Conservation (phyloP, 768 basidiomycete genomes). For the Psilocybe cubensis region DNA sequence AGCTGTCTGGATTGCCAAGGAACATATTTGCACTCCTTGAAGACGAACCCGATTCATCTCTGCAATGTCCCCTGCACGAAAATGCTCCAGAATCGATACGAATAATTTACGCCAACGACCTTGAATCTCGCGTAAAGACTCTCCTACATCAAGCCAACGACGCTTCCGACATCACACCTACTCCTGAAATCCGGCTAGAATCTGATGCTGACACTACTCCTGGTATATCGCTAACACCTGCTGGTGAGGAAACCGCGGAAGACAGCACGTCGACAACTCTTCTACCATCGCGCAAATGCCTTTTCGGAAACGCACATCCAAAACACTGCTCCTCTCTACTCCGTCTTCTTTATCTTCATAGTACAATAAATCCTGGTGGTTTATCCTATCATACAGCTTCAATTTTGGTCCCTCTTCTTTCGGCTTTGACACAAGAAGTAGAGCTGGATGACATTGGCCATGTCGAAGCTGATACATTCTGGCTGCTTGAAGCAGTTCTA, state of each 20-base stretch:
- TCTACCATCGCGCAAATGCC: slow-evolving; percentile 47
- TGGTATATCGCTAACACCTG: slow-evolving; percentile 38
- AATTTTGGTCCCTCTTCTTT: slow-evolving; percentile 70
- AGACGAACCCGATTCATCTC: slow-evolving; percentile 50
- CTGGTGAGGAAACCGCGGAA: slow-evolving; percentile 15
- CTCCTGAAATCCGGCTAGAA: slow-evolving; percentile 42
- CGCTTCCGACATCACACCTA: slow-evolving; percentile 38
- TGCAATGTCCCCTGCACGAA: slow-evolving; percentile 54
- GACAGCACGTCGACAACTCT: slow-evolving; percentile 39
- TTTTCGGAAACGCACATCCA: slow-evolving; percentile 52
- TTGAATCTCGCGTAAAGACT: slow-evolving; percentile 56
- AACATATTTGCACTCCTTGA: slow-evolving; percentile 53
- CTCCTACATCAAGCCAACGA: slow-evolving; percentile 40
- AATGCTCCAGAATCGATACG: slow-evolving; percentile 47
- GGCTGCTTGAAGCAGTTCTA: slow-evolving; percentile 77
- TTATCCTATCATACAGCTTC: slow-evolving; percentile 71
- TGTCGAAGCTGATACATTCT: slow-evolving; percentile 81
- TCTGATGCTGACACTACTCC: slow-evolving; percentile 30
- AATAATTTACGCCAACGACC: slow-evolving; percentile 50
- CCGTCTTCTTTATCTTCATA: slow-evolving; percentile 74
- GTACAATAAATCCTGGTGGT: slow-evolving; percentile 71
- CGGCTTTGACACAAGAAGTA: slow-evolving; percentile 61
- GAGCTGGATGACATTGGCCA: slow-evolving; percentile 64
- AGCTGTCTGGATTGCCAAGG: slow-evolving; percentile 58
- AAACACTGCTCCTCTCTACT: slow-evolving; percentile 66